Base-by-base conservation (phyloP, 352 stramenopile species). In the Globisporangium acanthophoron region DNA sequence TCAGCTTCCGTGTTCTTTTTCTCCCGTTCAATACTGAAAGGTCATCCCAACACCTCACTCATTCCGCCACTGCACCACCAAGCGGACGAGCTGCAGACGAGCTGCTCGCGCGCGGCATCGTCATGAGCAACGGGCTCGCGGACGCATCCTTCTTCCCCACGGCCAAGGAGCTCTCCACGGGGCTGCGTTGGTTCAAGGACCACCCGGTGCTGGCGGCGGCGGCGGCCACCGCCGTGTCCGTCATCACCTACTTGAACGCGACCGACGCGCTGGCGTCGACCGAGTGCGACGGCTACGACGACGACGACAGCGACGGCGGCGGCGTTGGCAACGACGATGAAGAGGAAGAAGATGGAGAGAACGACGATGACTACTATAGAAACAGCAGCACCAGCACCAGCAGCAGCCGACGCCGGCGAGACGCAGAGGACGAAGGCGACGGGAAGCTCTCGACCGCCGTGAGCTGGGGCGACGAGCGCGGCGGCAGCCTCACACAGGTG, bases 131-230 rank as follows among this genome's bases (percentile, higher is more conserved):
- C 54, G 61, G 59, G 18, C 65, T 83, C 54, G 62, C 67, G 24
- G 67, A 70, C 33, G 68, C 78, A 41, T 90, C 82, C 53, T 85
- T 97, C 81, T 90, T 97, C 66, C 80, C 83, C 40, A 92, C 83
- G 6, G 76, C 80, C 62, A 88, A 92, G 62, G 85, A 94, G 67
- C 75, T 94, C 49, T 90, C 80, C 0, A 87, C 77, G 45, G 83
- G 85, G 8, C 61, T 94, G 37, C 82, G 92, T 64, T 94, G 85
- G 85, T 88, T 92, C 59, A 87, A 86, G 55, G 83, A 94, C 56
- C 85, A 94, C 61, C 85, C 85, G 29, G 78, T 94, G 48, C 73
- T 92, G 27, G 83, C 81, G 27, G 80, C 83, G 0, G 85, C 80
- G 1, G 85, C 85, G 18, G 85, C 83, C 54, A 91, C 85, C 1